Base-by-base conservation (phyloP, 2,329 filamentous ascomycete species). In the Paraphaeosphaeria sporulosa region DNA sequence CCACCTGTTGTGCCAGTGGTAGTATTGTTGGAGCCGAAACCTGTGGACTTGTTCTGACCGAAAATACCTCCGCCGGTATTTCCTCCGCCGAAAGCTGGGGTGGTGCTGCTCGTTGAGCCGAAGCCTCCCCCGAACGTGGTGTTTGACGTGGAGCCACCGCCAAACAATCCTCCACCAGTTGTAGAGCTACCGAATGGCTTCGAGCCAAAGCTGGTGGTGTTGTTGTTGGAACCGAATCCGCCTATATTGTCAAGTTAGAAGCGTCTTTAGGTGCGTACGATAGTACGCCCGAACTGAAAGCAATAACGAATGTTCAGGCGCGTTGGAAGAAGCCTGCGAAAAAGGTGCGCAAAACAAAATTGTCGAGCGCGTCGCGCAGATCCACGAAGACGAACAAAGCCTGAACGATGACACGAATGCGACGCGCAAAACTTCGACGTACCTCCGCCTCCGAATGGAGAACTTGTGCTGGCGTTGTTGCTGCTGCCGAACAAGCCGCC, bases 181-280 rank as follows among this genome's bases (percentile, higher is more conserved):
- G 77, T 75, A 38, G 77, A 61, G 51, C 52, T 25, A 9, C 85
- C 85, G 65, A 87, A 87, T 1, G 68, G 67, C 62, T 65, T 67
- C 30, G 68, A 69, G 32, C 79, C 81, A 46, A 65, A 67, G 48
- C 61, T 71, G 32, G 70, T 70, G 34, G 66, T 68, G 60, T 62
- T 80, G 56, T 63, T 68, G 62, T 75, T 81, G 60, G 62, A 66
- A 25, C 74, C 78, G 51, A 82, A 82, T 7, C 77, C 78, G 10
- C 78, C 78, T 77, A 19, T 59, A 34, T 27, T 47, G 44, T 42
- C 52, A 47, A 55, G 72, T 75, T 67, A 76, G 72, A 40, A 57
- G 2, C 27, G 27, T 30, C n/a, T 32, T 21, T 15, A 10, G 13
- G 19, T 15, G 7, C 7, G 42, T 4, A 40, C 30, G 36, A n/a